Base-by-base conservation (phyloP, 2,329 filamentous ascomycete genomes). In the Blastomyces silverae region DNA sequence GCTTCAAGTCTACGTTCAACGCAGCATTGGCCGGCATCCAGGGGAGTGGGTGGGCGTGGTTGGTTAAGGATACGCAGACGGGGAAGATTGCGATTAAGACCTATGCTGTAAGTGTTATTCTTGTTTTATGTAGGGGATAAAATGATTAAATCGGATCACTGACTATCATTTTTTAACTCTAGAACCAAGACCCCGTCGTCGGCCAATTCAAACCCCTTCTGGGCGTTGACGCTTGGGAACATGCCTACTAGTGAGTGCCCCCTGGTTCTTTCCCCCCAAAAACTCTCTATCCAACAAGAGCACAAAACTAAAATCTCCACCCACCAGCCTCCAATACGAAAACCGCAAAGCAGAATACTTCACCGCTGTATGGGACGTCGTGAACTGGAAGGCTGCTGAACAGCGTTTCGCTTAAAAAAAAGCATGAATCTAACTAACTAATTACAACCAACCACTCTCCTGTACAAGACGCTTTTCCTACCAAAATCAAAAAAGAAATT, bases 341-440 rank as follows among this genome's bases (percentile, higher is more conserved):
- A 96, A 96, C 84, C 88, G 91, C 79, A 96, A 96, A 87, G 92
- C 89, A 65, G 92, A 96, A 82, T 96, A 96, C 84, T 96, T 96
- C 79, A 85, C 85, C 73, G 91, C 91, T 66, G 89, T 96, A 76
- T 96, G 92, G 92, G 90, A 96, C 71, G 92, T 96, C 61, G 82
- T 96, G 78, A 96, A 96, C 87, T 97, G 92, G 92, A 91, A 92
- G 85, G 86, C 89, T 42, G 92, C 91, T 56, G 87, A 90, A 77
- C 86, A 88, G 83, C 86, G 91, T 69, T 91, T 91, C 74, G 78
- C 81, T 72, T 84, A 82, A 76, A 69, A 70, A 5, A 13, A n/a
- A 20, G 6, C 64, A 70, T 67, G 20, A 44, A 22, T 53, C 7
- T 53, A 28, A 5, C 50, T 25, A 31, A 5, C 50, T 25, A 53